Conservation (phyloP, 208 protist genomes). For the Dictyostelium gargantuum region DNA sequence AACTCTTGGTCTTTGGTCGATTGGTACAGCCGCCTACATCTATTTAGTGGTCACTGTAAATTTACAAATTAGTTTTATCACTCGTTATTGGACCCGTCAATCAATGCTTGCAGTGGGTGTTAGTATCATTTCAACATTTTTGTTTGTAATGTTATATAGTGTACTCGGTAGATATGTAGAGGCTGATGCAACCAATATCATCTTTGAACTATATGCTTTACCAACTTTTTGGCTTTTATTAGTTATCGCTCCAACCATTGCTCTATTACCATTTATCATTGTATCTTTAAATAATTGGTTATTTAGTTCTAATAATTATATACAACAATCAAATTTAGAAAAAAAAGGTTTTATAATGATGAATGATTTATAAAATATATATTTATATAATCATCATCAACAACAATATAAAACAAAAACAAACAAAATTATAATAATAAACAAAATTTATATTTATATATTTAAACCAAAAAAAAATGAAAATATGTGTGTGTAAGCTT, state of each 20-base stretch:
- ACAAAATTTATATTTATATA: too few species aligned
- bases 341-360: conserved; percentile 34
- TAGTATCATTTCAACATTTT: not conserved
- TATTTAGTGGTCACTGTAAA: conserved; percentile 60
- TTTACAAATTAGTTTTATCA: conserved; percentile 50
- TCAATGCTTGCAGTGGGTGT: not conserved
- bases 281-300: conserved; percentile 16
- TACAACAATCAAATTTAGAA: not conserved
- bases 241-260: not conserved
- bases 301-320: not conserved
- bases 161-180: not conserved
- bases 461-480: too few species aligned
- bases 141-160: conserved; percentile 47
- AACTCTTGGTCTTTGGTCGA: conserved; percentile 58
- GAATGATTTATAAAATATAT: conserved; percentile 41
- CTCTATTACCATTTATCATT: not conserved
- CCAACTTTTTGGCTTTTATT: conserved; percentile 33
- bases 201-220: conserved; percentile 15
- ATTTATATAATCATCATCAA: too few species aligned
- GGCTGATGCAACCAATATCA: not conserved
- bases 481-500: too few species aligned
- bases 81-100: conserved; percentile 4
- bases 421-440: too few species aligned
- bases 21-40: conserved; percentile 70
- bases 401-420: too few species aligned